These are phyloP conservation scores for Pseudogymnoascus sp. DNA, from an alignment of 2,329 filamentous ascomycete species.

Conservation along the genomic window DNA sequence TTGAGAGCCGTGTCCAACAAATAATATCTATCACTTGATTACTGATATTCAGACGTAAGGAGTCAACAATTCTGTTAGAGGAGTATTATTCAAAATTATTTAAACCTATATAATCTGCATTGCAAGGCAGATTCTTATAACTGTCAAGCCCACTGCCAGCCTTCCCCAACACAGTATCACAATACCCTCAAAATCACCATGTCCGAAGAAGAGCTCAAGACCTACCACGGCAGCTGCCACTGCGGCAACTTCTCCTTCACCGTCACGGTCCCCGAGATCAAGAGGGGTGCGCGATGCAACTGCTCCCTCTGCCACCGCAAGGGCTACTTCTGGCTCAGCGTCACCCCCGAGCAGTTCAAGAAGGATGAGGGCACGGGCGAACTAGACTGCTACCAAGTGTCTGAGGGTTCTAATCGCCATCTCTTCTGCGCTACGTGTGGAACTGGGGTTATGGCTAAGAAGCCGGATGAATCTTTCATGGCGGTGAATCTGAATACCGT, in stretches of 20 bases:
- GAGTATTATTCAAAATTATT: neutral
- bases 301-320: slow-evolving; percentile 6
- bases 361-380: neutral
- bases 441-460: neutral
- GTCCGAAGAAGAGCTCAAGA: slow-evolving; percentile 1
- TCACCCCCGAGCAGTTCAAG: neutral
- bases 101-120: neutral
- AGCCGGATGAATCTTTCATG: neutral
- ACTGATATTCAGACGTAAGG: neutral
- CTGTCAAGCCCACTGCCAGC: neutral
- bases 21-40: neutral
- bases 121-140: neutral
- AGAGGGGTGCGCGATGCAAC: neutral
- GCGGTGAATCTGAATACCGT: neutral
- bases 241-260: neutral
- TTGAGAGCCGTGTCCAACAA: neutral
- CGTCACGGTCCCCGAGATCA: slow-evolving; percentile 1
- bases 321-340: neutral
- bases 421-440: slow-evolving; percentile 5
- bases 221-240: slow-evolving; percentile 1
- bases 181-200: neutral
- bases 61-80: neutral
- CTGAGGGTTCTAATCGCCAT: neutral
- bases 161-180: neutral
- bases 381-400: neutral